A percentile compares a stretch with the other conserved stretches of the same genome.
Conservation (phyloP, 1,284 basidiomycete species). For the Spongiforma sp. region DNA sequence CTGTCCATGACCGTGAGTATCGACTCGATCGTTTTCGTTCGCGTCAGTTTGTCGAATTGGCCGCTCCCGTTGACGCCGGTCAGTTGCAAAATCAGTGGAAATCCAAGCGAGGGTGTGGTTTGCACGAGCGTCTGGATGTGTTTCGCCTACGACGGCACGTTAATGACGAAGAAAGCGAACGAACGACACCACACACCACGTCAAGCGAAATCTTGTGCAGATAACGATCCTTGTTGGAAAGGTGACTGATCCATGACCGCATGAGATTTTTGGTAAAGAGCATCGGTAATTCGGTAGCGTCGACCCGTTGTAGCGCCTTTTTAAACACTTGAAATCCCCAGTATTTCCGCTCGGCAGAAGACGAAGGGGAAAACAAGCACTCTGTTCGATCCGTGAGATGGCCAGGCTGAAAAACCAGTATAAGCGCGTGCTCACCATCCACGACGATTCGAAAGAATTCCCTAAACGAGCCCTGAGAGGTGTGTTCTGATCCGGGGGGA, state of each 20-base stretch:
- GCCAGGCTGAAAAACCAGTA: background rate
- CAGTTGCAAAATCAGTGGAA: slow-evolving; percentile 85
- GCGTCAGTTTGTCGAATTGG: slow-evolving; percentile 92
- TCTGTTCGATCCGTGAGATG: slow-evolving; percentile 55
- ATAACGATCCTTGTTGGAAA: slow-evolving; percentile 86
- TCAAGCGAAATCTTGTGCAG: slow-evolving; percentile 88
- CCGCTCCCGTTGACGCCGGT: slow-evolving; percentile 86
- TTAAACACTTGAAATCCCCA: slow-evolving; percentile 97
- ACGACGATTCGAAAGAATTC: slow-evolving; percentile 93
- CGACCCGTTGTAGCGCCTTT: slow-evolving; percentile 76
- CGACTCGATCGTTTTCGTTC: slow-evolving; percentile 91
- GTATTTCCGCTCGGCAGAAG: slow-evolving; percentile 90
- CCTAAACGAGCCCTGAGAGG: slow-evolving; percentile 73
- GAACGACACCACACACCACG: slow-evolving; percentile 56
- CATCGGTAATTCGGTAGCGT: slow-evolving; percentile 74
- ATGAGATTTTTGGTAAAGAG: slow-evolving; percentile 97
- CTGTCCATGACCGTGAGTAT: slow-evolving; percentile 81
- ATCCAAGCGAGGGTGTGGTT: slow-evolving; percentile 81
- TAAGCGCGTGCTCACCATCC: slow-evolving; percentile 67
- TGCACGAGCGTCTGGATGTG: slow-evolving; percentile 81
- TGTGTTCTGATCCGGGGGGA: slow-evolving; percentile 40
- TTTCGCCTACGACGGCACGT: slow-evolving; percentile 69
- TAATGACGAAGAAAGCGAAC: background rate
- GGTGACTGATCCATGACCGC: slow-evolving; percentile 96
- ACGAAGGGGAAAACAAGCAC: slow-evolving; percentile 83